These are phyloP conservation scores for Tulasnella sp. DNA, from an alignment of 768 basidiomycete species.

Conservation along the genomic window DNA sequence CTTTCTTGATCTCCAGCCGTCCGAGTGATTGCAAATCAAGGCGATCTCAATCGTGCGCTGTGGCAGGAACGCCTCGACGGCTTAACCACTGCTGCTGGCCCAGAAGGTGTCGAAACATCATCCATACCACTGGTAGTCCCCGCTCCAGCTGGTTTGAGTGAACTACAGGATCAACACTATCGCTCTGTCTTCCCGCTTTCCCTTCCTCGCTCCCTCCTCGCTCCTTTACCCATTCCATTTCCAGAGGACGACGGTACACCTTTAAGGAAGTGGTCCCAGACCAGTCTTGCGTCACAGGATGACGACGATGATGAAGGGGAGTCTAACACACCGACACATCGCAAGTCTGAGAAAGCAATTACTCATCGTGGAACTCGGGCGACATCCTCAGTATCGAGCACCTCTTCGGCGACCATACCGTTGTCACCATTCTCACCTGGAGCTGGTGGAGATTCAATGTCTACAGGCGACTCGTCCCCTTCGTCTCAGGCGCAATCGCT, in stretches of 20 bases:
- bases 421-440: conserved; percentile 12
- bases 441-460: neutral
- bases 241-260: neutral
- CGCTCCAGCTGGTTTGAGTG: conserved; percentile 26
- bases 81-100: conserved; percentile 11
- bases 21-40: conserved; percentile 51
- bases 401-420: conserved; percentile 3
- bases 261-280: neutral
- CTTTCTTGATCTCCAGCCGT: conserved; percentile 57
- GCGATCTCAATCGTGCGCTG: conserved; percentile 51
- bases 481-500: conserved; percentile 2
- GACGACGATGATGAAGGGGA: conserved; percentile 1
- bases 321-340: neutral
- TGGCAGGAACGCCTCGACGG: conserved; percentile 50
- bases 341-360: too few relatives aligned
- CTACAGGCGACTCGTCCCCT: conserved; percentile 8
- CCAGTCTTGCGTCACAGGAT: neutral
- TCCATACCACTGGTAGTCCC: conserved; percentile 22
- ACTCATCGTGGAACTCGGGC: neutral
- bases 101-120: conserved; percentile 7
- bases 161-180: conserved; percentile 26
- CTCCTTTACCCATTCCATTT: conserved; percentile 6
- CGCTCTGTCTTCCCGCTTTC: conserved; percentile 47
- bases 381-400: neutral
- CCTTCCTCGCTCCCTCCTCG: conserved; percentile 40